Conservation (phyloP, 805 yeast species). For the Peterozyma toletana region DNA sequence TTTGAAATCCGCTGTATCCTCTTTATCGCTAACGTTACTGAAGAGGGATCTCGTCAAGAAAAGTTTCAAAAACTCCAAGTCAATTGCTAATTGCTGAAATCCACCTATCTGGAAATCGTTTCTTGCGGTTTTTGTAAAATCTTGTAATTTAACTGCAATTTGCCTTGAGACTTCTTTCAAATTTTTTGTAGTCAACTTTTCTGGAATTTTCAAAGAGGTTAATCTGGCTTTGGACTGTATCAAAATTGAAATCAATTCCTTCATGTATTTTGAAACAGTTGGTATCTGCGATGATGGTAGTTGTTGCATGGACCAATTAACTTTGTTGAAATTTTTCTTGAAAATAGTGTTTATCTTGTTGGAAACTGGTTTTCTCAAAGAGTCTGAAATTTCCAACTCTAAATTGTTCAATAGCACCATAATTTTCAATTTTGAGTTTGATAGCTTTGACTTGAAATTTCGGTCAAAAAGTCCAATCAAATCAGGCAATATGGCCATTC, state of each 20-base stretch:
- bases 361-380: slow-evolving; percentile 18
- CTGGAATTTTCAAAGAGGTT: slow-evolving; percentile 1
- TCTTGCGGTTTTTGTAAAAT: background rate
- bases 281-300: background rate
- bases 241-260: slow-evolving; percentile 2
- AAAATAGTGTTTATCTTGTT: slow-evolving; percentile 3
- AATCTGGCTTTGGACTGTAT: slow-evolving; percentile 1
- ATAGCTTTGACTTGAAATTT: slow-evolving; percentile 37
- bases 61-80: slow-evolving; percentile 6
- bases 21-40: background rate
- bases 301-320: background rate
- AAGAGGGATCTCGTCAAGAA: background rate
- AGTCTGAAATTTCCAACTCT: slow-evolving; percentile 47
- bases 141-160: slow-evolving; percentile 1
- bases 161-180: slow-evolving; percentile 1
- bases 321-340: background rate
- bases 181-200: background rate
- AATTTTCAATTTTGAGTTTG: slow-evolving; percentile 35
- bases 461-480: slow-evolving; percentile 42
- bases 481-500: slow-evolving; percentile 37
- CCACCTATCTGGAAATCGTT: no score
- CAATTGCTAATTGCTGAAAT: slow-evolving; percentile 2
- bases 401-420: slow-evolving; percentile 36
- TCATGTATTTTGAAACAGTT: slow-evolving; percentile 2
- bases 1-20: no score